Conservation (phyloP, 2,329 filamentous ascomycete genomes). For the Fusarium redolens region DNA sequence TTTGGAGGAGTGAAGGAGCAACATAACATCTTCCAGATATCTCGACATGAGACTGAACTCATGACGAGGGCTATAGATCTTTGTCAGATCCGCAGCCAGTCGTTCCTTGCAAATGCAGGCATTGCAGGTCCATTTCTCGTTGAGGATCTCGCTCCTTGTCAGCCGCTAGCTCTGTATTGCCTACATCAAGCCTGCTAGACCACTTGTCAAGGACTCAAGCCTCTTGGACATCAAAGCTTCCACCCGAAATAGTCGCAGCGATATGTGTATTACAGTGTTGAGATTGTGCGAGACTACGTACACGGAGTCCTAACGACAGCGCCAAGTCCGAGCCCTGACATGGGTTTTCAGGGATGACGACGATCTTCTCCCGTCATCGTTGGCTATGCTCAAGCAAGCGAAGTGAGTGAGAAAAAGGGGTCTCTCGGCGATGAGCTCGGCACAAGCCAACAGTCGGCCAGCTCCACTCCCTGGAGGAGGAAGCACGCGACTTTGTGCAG, state of each 20-base stretch:
- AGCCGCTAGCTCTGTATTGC: constrained; percentile 22
- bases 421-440: constrained; percentile 39
- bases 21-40: background rate
- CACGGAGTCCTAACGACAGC: constrained; percentile 7
- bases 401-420: constrained; percentile 39
- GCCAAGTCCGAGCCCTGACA: constrained; percentile 26
- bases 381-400: constrained; percentile 29
- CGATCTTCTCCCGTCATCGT: constrained; percentile 33
- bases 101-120: constrained; percentile 25
- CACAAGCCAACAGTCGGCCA: constrained; percentile 24
- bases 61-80: constrained; percentile 23
- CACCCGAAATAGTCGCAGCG: constrained; percentile 31
- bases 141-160: constrained; percentile 24
- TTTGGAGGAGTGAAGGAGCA: background rate
- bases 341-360: constrained; percentile 27
- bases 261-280: constrained; percentile 14
- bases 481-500: constrained; percentile 44
- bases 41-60: constrained; percentile 9
- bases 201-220: constrained; percentile 19
- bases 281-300: constrained; percentile 10
- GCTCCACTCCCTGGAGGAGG: constrained; percentile 22
- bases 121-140: constrained; percentile 13
- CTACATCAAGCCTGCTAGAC: constrained; percentile 16
- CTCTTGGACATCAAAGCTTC: constrained; percentile 23
- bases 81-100: constrained; percentile 33